phyloP scores from a whole-genome alignment of 1,284 basidiomycete genomes.

The Agaricales sp. region DNA sequence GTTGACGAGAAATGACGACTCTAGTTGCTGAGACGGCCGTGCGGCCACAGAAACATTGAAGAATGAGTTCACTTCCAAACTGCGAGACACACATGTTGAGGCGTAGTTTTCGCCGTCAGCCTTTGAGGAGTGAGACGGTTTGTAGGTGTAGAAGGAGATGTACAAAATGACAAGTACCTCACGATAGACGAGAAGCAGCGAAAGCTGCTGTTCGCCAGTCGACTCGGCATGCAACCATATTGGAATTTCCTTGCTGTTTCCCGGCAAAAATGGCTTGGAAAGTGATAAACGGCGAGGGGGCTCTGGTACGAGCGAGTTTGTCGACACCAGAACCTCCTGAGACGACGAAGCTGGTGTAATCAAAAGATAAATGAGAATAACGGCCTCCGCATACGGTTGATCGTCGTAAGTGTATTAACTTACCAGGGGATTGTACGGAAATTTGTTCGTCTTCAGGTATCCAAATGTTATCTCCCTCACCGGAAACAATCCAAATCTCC shows the following conservation, averaged over 20 bases:
- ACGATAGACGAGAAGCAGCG: slow-evolving; percentile 57
- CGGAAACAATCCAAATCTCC: slow-evolving; percentile 61
- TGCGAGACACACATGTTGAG: slow-evolving; percentile 41
- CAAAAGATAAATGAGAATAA: slow-evolving; percentile 1
- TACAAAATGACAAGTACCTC: slow-evolving; percentile 34
- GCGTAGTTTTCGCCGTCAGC: slow-evolving; percentile 38
- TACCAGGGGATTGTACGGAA: slow-evolving; percentile 7
- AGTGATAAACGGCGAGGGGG: slow-evolving; percentile 37
- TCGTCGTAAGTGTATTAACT: slow-evolving; percentile 1
- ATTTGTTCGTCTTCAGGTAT: slow-evolving; percentile 17
- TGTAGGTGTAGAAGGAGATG: slow-evolving; percentile 2
- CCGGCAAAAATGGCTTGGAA: slow-evolving; percentile 30
- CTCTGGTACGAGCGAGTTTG: slow-evolving; percentile 43
- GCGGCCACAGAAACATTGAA: slow-evolving; percentile 39
- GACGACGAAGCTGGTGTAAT: slow-evolving; percentile 10
- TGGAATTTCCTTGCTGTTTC: slow-evolving; percentile 35
- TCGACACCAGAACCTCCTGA: slow-evolving; percentile 31
- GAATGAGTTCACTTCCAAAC: slow-evolving; percentile 47
- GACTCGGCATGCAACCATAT: slow-evolving; percentile 42
- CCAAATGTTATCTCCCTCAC: slow-evolving; percentile 53
- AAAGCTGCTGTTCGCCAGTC: slow-evolving; percentile 39
- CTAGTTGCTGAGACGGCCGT: slow-evolving; percentile 36
- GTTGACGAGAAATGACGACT: slow-evolving; percentile 43
- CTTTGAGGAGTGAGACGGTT: slow-evolving; percentile 19
- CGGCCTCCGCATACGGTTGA: neutral